Evolutionary conservation across 768 basidiomycete species (phyloP).

Genomic region (Boletus bicolor): DNA sequence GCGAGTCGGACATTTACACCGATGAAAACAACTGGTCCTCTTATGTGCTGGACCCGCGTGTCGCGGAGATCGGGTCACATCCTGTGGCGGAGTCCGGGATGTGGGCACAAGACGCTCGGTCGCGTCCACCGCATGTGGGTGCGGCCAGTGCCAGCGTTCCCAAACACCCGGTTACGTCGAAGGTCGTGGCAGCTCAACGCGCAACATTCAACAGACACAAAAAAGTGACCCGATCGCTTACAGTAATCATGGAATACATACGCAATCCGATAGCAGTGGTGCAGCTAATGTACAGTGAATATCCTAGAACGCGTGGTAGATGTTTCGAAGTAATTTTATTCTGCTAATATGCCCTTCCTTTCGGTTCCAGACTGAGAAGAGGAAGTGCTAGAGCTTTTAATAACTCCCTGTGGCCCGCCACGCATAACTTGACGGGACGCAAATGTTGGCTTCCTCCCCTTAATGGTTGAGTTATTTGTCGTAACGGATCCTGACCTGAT

Average conservation of each 20-base stretch:
- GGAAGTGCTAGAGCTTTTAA: constrained; percentile 23
- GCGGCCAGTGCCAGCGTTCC: not conserved
- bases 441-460: constrained; percentile 11
- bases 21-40: not conserved
- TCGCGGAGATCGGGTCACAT: not conserved
- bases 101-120: not conserved
- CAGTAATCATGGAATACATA: not conserved
- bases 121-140: not conserved
- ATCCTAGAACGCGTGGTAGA: not conserved
- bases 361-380: constrained; percentile 29
- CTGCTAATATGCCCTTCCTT: constrained; percentile 15
- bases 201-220: not conserved
- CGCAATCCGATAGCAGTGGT: constrained; percentile 7
- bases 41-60: not conserved
- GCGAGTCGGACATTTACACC: not conserved
- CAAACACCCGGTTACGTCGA: not conserved
- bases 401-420: constrained; percentile 10
- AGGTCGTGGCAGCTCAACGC: not conserved
- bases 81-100: not conserved
- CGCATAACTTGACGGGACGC: constrained; percentile 9
- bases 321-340: not conserved
- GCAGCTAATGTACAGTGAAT: constrained; percentile 27
- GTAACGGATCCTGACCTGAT: constrained; percentile 11
- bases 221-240: not conserved
- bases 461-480: constrained; percentile 8